Evolutionary conservation across 768 basidiomycete species (phyloP), one percentile per base, ranked within the genome.

Genomic region (Amanita rubescens): DNA sequence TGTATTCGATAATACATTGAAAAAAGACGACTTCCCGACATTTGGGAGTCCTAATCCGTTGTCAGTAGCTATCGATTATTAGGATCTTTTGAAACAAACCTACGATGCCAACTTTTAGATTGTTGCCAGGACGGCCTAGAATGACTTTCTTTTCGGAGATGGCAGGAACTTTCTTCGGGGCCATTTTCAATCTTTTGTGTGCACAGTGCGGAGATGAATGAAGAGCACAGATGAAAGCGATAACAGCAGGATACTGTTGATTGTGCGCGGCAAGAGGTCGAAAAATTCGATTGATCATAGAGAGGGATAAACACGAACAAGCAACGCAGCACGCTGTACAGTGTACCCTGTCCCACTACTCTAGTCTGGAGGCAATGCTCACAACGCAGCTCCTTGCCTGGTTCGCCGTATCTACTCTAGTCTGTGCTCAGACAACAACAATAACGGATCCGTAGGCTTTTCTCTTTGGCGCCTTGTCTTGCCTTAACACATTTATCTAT

Each of bases 11-110:
- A 98, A 81, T 35, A 78, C 87, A 69, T 99, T 99, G 82, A 99
- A 99, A 72, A 98, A 95, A n/a, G 94, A 96, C 0, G 91, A 94
- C 71, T 99, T 98, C 58, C 96, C 96, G 60, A 98, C 95, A 68
- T 99, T 97, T 50, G 95, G 94, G 37, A 96, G 71, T 67, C 90
- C 90, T 93, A 49, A 37, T 25, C 35, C 53, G 57, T 27, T 43
- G 43, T 56, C 8, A 62, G 55, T 57, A 55, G 65, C 45, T 63
- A 56, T 50, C 58, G 46, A 52, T 59, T 39, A 33, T 57, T 56
- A 27, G 32, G 30, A 51, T 39, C 54, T 59, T 55, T 56, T 53
- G 17, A 35, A 53, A 80, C 85, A 71, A 70, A 91, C 91, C 94
- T 77, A 97, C 95, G 79, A 96, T 95, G 67, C 96, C 96, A 64